Conservation (phyloP, 73 alveolate genomes). For the Diophrys appendiculata region DNA sequence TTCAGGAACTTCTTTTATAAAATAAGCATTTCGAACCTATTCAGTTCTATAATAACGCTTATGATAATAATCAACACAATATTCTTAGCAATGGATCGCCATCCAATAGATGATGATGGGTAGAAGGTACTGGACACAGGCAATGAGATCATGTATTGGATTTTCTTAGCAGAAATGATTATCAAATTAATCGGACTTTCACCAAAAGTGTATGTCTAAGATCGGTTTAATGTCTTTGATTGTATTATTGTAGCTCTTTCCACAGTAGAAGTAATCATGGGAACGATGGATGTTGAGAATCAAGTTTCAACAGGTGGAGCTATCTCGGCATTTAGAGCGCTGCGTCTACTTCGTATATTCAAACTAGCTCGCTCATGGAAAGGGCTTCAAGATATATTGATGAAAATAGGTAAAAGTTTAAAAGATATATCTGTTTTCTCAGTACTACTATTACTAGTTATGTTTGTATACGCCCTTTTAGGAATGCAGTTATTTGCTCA, state of each 20-base stretch:
- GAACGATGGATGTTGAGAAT: conserved; percentile 10
- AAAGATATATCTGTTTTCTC: conserved; percentile 49
- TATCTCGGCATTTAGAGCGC: conserved; percentile 72
- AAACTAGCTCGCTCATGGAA: conserved; percentile 60
- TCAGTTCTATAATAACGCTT: background rate
- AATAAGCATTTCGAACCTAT: background rate
- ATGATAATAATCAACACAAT: conserved; percentile 53
- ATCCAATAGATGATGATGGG: conserved; percentile 45
- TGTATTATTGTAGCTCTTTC: conserved; percentile 55
- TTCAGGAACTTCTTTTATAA: background rate
- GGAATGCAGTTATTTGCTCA: conserved; percentile 81
- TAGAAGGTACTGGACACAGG: conserved; percentile 5
- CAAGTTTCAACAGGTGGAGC: conserved; percentile 50
- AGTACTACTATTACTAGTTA: conserved; percentile 61
- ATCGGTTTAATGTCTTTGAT: conserved; percentile 75
- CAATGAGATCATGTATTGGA: conserved; percentile 26
- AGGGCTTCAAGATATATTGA: conserved; percentile 51
- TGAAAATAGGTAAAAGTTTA: conserved; percentile 29
- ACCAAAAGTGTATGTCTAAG: conserved; percentile 61
- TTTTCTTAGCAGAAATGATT: conserved; percentile 67
- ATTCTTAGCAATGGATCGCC: conserved; percentile 49
- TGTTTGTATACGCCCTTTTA: conserved; percentile 61
- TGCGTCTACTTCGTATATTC: conserved; percentile 73
- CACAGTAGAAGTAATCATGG: conserved; percentile 45
- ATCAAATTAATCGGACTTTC: conserved; percentile 73